phyloP scores from a whole-genome alignment of 805 yeast species.

The Starmerella sirachaensis region DNA sequence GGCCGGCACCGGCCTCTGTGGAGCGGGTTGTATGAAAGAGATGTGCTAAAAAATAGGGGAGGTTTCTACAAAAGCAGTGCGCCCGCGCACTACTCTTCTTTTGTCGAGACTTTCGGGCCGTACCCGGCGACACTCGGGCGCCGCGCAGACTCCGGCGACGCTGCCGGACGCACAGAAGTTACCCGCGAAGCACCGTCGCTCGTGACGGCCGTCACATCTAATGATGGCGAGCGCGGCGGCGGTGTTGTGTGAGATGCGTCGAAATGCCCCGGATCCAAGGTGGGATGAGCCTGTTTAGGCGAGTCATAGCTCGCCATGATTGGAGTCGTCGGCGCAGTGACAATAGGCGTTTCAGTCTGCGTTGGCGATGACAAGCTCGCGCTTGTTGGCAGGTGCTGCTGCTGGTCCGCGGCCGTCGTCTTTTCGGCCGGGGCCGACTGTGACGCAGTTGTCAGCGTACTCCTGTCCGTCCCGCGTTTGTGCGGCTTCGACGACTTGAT shows the following conservation, averaged over 20 bases:
- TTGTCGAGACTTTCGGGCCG: slow-evolving; percentile 1
- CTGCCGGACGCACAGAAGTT: slow-evolving; percentile 3
- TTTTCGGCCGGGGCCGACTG: neutral
- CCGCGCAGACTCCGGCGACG: slow-evolving; percentile 2
- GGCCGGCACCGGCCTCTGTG: too few species aligned
- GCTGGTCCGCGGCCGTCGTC: neutral
- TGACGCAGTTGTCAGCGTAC: too few species aligned
- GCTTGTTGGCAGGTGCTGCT: neutral
- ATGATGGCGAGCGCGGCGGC: too few species aligned
- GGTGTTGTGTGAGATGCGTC: too few species aligned
- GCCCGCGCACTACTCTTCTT: slow-evolving; percentile 2
- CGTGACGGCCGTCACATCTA: slow-evolving; percentile 1
- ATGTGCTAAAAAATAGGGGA: too few species aligned
- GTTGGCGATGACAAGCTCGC: neutral
- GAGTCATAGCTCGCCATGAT: neutral
- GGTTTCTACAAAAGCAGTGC: too few species aligned
- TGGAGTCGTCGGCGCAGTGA: neutral
- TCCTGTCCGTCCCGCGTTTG: slow-evolving; percentile 7
- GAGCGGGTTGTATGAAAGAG: too few species aligned
- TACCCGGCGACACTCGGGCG: slow-evolving; percentile 13
- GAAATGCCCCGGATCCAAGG: neutral
- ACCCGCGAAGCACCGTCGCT: neutral
- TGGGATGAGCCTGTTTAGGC: neutral
- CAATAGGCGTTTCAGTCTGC: neutral
- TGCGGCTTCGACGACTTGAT: slow-evolving; percentile 12